Evolutionary conservation across 1,139 yeast genomes (phyloP).

Genomic region (Magnusiomyces suaveolens): DNA sequence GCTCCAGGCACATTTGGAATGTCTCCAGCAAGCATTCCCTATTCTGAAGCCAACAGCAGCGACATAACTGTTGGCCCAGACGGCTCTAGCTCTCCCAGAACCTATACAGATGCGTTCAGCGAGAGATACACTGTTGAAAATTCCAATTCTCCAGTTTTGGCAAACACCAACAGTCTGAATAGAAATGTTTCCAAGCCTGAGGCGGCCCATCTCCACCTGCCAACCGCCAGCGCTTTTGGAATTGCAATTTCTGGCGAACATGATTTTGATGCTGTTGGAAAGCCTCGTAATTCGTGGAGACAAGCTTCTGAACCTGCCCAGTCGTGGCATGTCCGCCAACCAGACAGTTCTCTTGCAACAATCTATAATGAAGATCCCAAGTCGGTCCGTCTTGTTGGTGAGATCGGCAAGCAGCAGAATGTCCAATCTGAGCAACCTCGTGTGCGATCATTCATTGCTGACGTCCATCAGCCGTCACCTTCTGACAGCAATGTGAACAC

Average conservation of each 20-base stretch:
- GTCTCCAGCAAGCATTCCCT: constrained; percentile 8
- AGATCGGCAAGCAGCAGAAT: constrained; percentile 5
- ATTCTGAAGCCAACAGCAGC: constrained; percentile 9
- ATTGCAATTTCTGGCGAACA: not conserved
- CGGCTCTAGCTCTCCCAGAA: not conserved
- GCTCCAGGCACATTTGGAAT: not conserved
- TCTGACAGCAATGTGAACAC: not conserved
- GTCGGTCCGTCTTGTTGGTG: constrained; percentile 59
- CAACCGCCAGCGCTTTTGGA: not conserved
- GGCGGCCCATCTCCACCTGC: too few relatives aligned
- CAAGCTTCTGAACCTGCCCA: constrained; percentile 36
- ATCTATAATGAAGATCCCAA: constrained; percentile 78
- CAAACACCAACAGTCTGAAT: too few relatives aligned
- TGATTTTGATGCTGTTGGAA: constrained; percentile 14
- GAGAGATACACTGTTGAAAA: not conserved
- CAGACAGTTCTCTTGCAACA: constrained; percentile 67
- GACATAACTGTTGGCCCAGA: constrained; percentile 10
- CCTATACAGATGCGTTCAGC: not conserved
- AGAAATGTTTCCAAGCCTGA: too few relatives aligned
- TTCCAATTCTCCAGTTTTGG: too few relatives aligned
- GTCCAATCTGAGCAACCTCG: not conserved
- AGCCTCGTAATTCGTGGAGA: constrained; percentile 65
- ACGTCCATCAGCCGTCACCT: not conserved
- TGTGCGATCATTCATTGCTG: not conserved
- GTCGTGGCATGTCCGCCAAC: constrained; percentile 45